Evolutionary conservation across 768 basidiomycete species (phyloP).

Genomic region (Trametes cingulata): DNA sequence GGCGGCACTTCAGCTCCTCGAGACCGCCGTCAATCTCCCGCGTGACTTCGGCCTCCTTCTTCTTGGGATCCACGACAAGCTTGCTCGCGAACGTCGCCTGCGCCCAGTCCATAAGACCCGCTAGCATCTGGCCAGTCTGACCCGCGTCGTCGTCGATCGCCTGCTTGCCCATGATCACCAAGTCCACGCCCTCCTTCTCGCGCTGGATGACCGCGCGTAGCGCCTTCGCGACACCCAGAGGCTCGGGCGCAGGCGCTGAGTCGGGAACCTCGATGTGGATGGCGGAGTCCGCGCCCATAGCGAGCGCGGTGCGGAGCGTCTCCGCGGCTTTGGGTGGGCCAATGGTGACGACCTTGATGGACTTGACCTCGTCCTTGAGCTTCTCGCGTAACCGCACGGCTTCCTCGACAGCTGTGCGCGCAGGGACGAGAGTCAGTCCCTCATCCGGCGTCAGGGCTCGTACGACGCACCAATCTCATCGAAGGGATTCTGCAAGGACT

Average conservation of each 20-base stretch:
- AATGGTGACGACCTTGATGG: conserved; percentile 92
- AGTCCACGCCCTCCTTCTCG: conserved; percentile 63
- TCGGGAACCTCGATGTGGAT: conserved; percentile 90
- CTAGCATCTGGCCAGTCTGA: conserved; percentile 97
- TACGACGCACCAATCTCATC: conserved; percentile 89
- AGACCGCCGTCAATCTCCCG: conserved; percentile 95
- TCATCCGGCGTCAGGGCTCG: neutral
- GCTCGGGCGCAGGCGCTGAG: conserved; percentile 73
- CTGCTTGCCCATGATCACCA: conserved; percentile 97
- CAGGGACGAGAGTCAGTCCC: neutral
- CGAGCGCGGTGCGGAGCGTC: conserved; percentile 91
- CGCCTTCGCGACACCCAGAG: conserved; percentile 87
- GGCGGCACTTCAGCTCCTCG: conserved; percentile 73
- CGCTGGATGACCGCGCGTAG: conserved; percentile 74
- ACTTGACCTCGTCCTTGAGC: conserved; percentile 72
- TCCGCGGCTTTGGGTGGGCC: conserved; percentile 89
- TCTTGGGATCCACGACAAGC: conserved; percentile 65
- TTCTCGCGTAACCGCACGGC: conserved; percentile 92
- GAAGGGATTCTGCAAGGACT: conserved; percentile 79
- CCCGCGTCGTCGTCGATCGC: conserved; percentile 97
- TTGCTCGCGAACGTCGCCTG: conserved; percentile 97
- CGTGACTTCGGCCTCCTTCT: conserved; percentile 68
- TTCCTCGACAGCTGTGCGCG: conserved; percentile 84
- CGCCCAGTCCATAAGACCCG: conserved; percentile 87
- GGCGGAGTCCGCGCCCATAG: conserved; percentile 95